Evolutionary conservation across 2,329 filamentous ascomycete genomes (phyloP).

Genomic region (Xylogone sp.): DNA sequence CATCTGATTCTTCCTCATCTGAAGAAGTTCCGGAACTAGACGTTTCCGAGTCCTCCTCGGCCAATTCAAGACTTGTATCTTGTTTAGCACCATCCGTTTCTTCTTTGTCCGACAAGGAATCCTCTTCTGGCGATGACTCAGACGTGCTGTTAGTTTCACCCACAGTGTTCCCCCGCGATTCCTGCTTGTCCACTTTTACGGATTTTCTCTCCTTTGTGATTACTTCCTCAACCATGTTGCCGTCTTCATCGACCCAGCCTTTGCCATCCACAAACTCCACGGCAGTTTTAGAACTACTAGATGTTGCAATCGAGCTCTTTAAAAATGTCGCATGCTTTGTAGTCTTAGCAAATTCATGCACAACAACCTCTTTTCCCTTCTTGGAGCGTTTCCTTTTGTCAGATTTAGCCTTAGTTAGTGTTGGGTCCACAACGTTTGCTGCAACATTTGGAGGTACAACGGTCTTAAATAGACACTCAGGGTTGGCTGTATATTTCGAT

Average conservation of each 20-base stretch:
- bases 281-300: slow-evolving; percentile 40
- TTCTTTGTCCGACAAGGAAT: slow-evolving; percentile 4
- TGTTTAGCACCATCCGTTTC: slow-evolving; percentile 8
- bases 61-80: slow-evolving; percentile 3
- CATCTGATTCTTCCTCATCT: slow-evolving; percentile 16
- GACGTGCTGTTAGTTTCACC: background rate
- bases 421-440: slow-evolving; percentile 28
- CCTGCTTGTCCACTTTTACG: background rate
- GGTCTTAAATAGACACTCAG: slow-evolving; percentile 83
- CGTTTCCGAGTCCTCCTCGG: slow-evolving; percentile 11
- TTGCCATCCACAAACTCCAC: slow-evolving; percentile 74
- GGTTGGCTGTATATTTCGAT: slow-evolving; percentile 76
- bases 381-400: slow-evolving; percentile 48
- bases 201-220: slow-evolving; percentile 21
- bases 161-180: background rate
- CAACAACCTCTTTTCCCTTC: slow-evolving; percentile 58
- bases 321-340: slow-evolving; percentile 80
- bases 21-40: slow-evolving; percentile 23
- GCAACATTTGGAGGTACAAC: slow-evolving; percentile 60
- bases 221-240: slow-evolving; percentile 65
- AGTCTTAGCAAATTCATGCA: slow-evolving; percentile 89
- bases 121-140: slow-evolving; percentile 17
- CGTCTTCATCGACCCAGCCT: slow-evolving; percentile 82
- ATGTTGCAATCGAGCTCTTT: slow-evolving; percentile 46
- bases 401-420: slow-evolving; percentile 33